These are phyloP conservation scores for Cercophora sp. DNA, from an alignment of 495 filamentous ascomycete genomes.

Conservation along the genomic window DNA sequence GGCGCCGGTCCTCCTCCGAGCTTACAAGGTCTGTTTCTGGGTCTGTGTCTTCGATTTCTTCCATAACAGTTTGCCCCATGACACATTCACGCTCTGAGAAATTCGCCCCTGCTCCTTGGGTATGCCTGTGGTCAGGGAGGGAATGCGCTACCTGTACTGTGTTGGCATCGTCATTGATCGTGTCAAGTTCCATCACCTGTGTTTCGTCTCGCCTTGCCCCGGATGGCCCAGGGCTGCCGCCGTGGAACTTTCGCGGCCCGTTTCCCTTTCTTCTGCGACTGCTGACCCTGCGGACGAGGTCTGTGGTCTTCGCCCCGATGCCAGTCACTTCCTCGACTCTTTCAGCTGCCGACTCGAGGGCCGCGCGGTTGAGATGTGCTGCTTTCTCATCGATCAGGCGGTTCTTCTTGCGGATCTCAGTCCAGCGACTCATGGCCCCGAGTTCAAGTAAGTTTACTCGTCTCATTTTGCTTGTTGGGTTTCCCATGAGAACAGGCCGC, in stretches of 20 bases:
- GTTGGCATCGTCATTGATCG: not conserved
- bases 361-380: constrained; percentile 38
- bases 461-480: constrained; percentile 60
- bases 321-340: constrained; percentile 30
- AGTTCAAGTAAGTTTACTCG: constrained; percentile 65
- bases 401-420: constrained; percentile 66
- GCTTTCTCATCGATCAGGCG: constrained; percentile 47
- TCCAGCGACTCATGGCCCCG: constrained; percentile 60
- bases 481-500: constrained; percentile 64
- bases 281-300: constrained; percentile 35
- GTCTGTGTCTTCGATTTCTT: constrained; percentile 11
- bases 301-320: constrained; percentile 28
- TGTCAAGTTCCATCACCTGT: too few species aligned
- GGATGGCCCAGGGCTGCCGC: constrained; percentile 20
- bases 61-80: constrained; percentile 31
- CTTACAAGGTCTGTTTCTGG: not conserved
- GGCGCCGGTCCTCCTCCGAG: constrained; percentile 4
- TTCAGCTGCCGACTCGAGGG: constrained; percentile 33
- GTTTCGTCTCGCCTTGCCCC: constrained; percentile 18
- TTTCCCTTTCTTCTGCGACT: constrained; percentile 30
- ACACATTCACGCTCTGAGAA: constrained; percentile 28
- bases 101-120: constrained; percentile 15
- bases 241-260: constrained; percentile 11
- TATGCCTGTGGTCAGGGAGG: constrained; percentile 11
- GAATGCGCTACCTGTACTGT: not conserved